Percentiles rank a stretch among this genome's conserved stretches.
phyloP scores from a whole-genome alignment of 331 rosid species.

The Quercus phellos region DNA sequence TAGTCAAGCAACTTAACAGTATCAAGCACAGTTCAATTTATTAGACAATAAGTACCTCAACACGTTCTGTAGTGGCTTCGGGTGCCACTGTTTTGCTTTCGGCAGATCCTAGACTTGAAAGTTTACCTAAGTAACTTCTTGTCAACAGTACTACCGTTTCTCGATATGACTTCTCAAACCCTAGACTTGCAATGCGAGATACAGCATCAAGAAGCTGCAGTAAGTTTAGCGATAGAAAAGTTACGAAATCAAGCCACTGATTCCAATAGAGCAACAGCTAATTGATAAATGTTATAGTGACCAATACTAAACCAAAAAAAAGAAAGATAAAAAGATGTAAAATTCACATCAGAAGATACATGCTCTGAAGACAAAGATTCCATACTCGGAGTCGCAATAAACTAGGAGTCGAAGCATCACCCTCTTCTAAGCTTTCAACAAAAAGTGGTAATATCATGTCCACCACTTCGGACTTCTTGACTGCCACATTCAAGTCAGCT shows the following conservation, averaged over 20 bases:
- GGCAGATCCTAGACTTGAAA: conserved; percentile 80
- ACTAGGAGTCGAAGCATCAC: conserved; percentile 95
- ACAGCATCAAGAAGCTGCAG: conserved; percentile 94
- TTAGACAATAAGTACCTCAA: conserved; percentile 63
- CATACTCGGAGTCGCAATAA: conserved; percentile 88
- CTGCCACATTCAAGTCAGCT: conserved; percentile 73
- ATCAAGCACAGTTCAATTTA: conserved; percentile 17
- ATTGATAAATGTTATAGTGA: neutral
- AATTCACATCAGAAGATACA: conserved; percentile 26
- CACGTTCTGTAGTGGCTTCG: conserved; percentile 90
- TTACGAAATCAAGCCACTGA: conserved; percentile 6
- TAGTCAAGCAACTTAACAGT: conserved; percentile 36
- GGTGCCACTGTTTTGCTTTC: conserved; percentile 85
- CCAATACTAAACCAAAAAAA: neutral
- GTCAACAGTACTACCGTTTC: conserved; percentile 96
- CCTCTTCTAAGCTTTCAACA: conserved; percentile 95
- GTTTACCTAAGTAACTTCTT: conserved; percentile 89
- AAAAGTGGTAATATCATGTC: conserved; percentile 89
- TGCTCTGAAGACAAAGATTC: conserved; percentile 39
- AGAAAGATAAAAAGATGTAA: conserved; percentile 10
- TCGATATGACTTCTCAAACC: conserved; percentile 98
- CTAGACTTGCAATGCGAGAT: conserved; percentile 94
- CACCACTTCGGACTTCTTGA: conserved; percentile 79
- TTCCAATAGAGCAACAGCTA: neutral
- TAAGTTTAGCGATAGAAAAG: neutral